Evolutionary conservation across 2,329 filamentous ascomycete species (phyloP), one percentile per base, ranked within the genome.

Genomic region (Trichoderma guizhouense): DNA sequence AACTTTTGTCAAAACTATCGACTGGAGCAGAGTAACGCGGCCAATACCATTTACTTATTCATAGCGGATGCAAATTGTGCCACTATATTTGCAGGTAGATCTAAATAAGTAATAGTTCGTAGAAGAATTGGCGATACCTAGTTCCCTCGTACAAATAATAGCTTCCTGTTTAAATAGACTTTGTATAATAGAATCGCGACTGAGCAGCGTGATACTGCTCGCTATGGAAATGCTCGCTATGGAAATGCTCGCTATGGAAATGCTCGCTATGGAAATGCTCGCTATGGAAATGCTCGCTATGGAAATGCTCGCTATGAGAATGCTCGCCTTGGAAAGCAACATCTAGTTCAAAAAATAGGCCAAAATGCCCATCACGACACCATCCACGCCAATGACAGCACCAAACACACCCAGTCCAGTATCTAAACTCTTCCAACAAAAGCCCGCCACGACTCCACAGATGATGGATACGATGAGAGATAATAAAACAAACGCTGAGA

Each of bases 401-500:
- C 62, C 62, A 65, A 65, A 65, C n/a, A 65, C 43, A 15, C 62
- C 62, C 28, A 65, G 43, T 11, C 62, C 62, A 34, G 39, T 51
- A 64, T 64, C 62, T 18, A 64, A 34, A 5, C 62, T 64, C 39
- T 32, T 53, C 28, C 39, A 32, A 47, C 6, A 24, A 53, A 51
- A 14, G 30, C 39, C 62, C 28, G 39, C 62, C 39, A 51, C 39
- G 18, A 24, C 62, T 24, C 62, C 62, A 7, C 36, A 64, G 18
- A 53, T 11, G 11, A 64, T 34, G 3, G 62, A 53, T 11, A 24
- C 5, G 11, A 30, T 24, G 18, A 64, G n/a, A 1, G 18, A 30
- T 4, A 64, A 39, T 12, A 34, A 21, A 0, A 32, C 15, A 51
- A 32, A 9, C 18, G 39, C 62, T 51, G 18, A 53, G 26, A 64